These are phyloP conservation scores for Metarhizium guizhouense DNA, from an alignment of 2,329 filamentous ascomycete species.

Conservation along the genomic window DNA sequence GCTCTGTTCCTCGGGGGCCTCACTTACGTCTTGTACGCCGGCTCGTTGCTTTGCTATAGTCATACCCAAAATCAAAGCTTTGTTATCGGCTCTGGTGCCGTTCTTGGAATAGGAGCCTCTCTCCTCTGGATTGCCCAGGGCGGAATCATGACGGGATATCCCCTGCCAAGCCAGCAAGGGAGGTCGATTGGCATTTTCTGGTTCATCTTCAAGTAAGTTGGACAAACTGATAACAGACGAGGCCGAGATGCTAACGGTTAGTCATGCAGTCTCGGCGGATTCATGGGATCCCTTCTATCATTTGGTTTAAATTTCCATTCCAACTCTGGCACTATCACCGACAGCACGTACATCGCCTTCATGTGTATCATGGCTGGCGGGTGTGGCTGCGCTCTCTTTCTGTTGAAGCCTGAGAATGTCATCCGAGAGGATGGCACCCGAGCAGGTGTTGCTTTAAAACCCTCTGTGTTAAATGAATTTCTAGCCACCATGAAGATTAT, in stretches of 20 bases:
- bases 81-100: conserved; percentile 33
- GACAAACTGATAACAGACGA: too few species aligned
- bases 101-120: conserved; percentile 36
- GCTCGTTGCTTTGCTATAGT: conserved; percentile 33
- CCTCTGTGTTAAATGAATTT: too few species aligned
- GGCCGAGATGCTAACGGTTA: too few species aligned
- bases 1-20: conserved; percentile 36
- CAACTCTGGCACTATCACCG: conserved; percentile 32
- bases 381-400: too few species aligned
- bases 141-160: conserved; percentile 39
- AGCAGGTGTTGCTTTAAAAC: too few species aligned
- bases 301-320: conserved; percentile 30
- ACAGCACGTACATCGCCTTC: conserved; percentile 42
- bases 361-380: conserved; percentile 41
- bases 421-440: too few species aligned
- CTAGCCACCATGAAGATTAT: too few species aligned
- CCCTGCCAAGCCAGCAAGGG: conserved; percentile 22
- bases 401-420: too few species aligned
- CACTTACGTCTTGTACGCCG: conserved; percentile 36
- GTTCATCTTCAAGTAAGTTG: conserved; percentile 41
- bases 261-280: conserved; percentile 33
- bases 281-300: conserved; percentile 29
- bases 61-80: conserved; percentile 29
- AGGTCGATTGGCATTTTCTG: conserved; percentile 34
- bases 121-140: conserved; percentile 38